Percentiles rank a stretch among this genome's conserved stretches.
Evolutionary conservation across 2,329 filamentous ascomycete genomes (phyloP).

Genomic region (Xylariaceae sp.): DNA sequence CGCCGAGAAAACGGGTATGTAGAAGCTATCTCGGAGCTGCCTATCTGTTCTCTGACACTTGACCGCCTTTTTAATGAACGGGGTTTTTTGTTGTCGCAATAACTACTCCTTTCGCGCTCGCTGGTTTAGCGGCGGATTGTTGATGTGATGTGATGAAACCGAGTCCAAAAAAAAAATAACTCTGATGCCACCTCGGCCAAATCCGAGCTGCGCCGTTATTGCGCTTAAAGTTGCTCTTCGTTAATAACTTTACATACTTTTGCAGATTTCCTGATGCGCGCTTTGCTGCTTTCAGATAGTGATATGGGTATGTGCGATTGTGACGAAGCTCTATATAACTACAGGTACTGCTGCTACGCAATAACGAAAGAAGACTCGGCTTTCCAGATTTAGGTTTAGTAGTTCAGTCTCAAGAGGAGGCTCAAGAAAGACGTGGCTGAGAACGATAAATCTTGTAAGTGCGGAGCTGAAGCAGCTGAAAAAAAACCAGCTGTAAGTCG

Average conservation of each 20-base stretch:
- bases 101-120: conserved; percentile 34
- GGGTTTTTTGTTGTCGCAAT: conserved; percentile 18
- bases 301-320: conserved; percentile 11
- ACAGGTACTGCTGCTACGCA: neutral
- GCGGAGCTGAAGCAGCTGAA: conserved; percentile 32
- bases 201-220: conserved; percentile 20
- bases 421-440: conserved; percentile 20
- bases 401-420: conserved; percentile 7
- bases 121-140: conserved; percentile 14
- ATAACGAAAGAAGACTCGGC: conserved; percentile 4
- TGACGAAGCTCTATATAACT: conserved; percentile 5
- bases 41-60: conserved; percentile 26
- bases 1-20: conserved; percentile 27
- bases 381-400: neutral
- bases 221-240: conserved; percentile 1
- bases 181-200: conserved; percentile 8
- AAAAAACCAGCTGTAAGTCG: conserved; percentile 13
- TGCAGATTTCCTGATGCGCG: conserved; percentile 20
- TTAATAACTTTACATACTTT: conserved; percentile 11
- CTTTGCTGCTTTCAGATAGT: conserved; percentile 23
- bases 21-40: conserved; percentile 5
- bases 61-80: conserved; percentile 37
- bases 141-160: neutral
- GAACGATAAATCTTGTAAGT: conserved; percentile 3
- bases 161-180: neutral